Evolutionary conservation across 2,329 filamentous ascomycete species (phyloP), one percentile per base, ranked within the genome.

Genomic region (Hirsutella minnesotensis): DNA sequence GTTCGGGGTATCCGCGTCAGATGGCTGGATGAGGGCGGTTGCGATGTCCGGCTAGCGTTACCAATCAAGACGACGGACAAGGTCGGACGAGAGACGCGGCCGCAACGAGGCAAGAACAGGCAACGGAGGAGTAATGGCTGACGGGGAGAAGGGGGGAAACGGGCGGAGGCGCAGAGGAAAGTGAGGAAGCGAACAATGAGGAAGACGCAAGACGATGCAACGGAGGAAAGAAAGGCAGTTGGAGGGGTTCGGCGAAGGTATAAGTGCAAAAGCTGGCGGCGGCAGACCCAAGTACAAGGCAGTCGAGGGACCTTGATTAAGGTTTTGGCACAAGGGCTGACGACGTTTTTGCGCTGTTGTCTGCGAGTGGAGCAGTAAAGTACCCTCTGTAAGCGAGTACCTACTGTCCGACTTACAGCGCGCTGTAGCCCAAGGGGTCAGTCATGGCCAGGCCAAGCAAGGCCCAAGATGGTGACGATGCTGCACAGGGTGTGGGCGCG

Each of bases 1-100:
- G 45, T 50, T 55, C 53, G 51, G 52, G 45, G 42, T 45, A 42
- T 47, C 52, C 50, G 53, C 45, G 49, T 46, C 41, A 35, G 41
- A 22, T 16, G 21, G 29, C 16, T 16, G 20, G 39, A 34, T 5
- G 12, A n/a, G 29, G 5, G 30, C 7, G 22, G 27, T 15, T 24
- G 36, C 16, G 34, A 42, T n/a, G n/a, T n/a, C n/a, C n/a, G n/a
- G n/a, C n/a, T n/a, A n/a, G n/a, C n/a, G n/a, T n/a, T n/a, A n/a
- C n/a, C 9, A 16, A 29, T 9, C 7, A 42, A 10, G 20, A 18
- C 33, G 4, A 34, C 15, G 16, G 16, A 18, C 8, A 16, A 18
- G 33, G n/a, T 34, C 5, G 33, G 33, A 34, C 15, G 16, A 34
- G 33, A 34, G 16, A 16, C 4, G 5, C 8, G 33, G 9, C 33